Conservation (phyloP, 495 filamentous ascomycete genomes). For the Penicillium paxilli region DNA sequence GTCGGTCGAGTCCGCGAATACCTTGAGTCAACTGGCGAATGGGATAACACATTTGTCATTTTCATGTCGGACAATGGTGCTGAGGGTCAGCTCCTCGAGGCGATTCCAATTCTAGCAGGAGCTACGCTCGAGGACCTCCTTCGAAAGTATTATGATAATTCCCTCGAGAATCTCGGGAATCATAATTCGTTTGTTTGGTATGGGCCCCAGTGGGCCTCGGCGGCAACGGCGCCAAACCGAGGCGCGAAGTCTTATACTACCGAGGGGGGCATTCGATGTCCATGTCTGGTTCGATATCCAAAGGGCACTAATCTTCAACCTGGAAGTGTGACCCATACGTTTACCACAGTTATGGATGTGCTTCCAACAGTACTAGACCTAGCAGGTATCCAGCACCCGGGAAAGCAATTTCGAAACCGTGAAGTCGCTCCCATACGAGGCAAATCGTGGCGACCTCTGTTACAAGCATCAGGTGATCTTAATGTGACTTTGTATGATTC, state of each 20-base stretch:
- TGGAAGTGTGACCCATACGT: slow-evolving; percentile 31
- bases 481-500: slow-evolving; percentile 16
- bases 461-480: background rate
- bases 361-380: slow-evolving; percentile 51
- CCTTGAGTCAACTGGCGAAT: slow-evolving; percentile 48
- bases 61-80: slow-evolving; percentile 58
- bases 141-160: slow-evolving; percentile 58
- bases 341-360: slow-evolving; percentile 54
- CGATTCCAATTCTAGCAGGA: slow-evolving; percentile 5
- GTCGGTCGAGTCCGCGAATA: slow-evolving; percentile 47
- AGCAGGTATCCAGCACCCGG: slow-evolving; percentile 49
- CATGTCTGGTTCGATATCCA: slow-evolving; percentile 21
- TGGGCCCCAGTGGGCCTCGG: slow-evolving; percentile 55
- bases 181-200: slow-evolving; percentile 61
- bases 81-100: slow-evolving; percentile 43
- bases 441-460: slow-evolving; percentile 13
- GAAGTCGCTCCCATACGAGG: slow-evolving; percentile 49
- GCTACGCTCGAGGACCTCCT: background rate
- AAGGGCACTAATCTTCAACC: background rate
- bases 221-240: slow-evolving; percentile 51
- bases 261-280: slow-evolving; percentile 49
- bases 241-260: slow-evolving; percentile 50
- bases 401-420: slow-evolving; percentile 43
- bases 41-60: slow-evolving; percentile 53
- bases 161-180: slow-evolving; percentile 55